Percentiles rank a stretch among this genome's conserved stretches.
phyloP scores from a whole-genome alignment of 352 stramenopile species.

The Pythium pyrilobum region DNA sequence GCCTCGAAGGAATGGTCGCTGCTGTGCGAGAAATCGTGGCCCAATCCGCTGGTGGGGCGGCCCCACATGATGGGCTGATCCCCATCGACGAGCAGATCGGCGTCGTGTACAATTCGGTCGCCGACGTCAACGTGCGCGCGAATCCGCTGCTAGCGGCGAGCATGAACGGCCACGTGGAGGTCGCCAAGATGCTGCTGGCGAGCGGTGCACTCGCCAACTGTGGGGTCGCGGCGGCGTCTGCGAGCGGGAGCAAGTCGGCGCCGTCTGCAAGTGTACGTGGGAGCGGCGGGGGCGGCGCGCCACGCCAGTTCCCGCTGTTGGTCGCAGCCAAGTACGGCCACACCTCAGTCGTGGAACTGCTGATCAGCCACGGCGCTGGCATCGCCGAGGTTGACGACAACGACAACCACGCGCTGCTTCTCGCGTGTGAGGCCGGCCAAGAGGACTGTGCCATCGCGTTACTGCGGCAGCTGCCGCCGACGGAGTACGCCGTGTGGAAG shows the following conservation, averaged over 20 bases:
- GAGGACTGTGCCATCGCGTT: constrained; percentile 50
- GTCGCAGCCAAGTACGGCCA: constrained; percentile 91
- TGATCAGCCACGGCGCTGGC: constrained; percentile 55
- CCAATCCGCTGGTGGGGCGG: constrained; percentile 14
- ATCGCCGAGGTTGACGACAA: constrained; percentile 32
- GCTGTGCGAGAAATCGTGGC: constrained; percentile 46
- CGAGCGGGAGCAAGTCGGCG: background rate
- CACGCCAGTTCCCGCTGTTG: constrained; percentile 62
- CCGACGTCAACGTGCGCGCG: constrained; percentile 51
- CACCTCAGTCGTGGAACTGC: constrained; percentile 61
- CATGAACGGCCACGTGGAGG: constrained; percentile 67
- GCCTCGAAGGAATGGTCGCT: constrained; percentile 51
- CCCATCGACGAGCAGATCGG: constrained; percentile 46
- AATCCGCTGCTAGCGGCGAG: constrained; percentile 57
- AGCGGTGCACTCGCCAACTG: constrained; percentile 22
- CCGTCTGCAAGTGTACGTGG: constrained; percentile 3
- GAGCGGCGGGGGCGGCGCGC: background rate
- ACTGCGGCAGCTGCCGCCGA: constrained; percentile 14
- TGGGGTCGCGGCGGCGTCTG: constrained; percentile 7
- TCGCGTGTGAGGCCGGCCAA: constrained; percentile 44
- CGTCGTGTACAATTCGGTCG: constrained; percentile 65
- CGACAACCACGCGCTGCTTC: constrained; percentile 45
- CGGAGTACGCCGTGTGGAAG: constrained; percentile 30
- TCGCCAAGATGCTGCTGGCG: constrained; percentile 42
- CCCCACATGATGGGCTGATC: background rate